phyloP scores from a whole-genome alignment of 257 asterid genomes.

The Solanum okadae region DNA sequence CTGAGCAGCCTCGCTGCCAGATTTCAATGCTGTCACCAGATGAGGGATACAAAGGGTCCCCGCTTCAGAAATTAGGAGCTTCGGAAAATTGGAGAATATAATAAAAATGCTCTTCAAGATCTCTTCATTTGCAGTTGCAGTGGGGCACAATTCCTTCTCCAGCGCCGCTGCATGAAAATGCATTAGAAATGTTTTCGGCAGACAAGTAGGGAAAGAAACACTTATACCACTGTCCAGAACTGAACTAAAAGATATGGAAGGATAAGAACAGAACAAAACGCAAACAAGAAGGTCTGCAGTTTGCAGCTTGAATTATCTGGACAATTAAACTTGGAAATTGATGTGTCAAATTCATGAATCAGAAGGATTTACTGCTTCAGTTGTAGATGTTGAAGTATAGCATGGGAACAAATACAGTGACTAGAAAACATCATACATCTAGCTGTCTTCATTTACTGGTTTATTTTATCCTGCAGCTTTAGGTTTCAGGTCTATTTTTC shows the following conservation, averaged over 20 bases:
- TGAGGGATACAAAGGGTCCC: slow-evolving; percentile 68
- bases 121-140: slow-evolving; percentile 54
- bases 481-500: not conserved
- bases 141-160: slow-evolving; percentile 58
- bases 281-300: not conserved
- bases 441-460: not conserved
- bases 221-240: not conserved
- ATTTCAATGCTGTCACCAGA: slow-evolving; percentile 58
- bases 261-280: not conserved
- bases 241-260: not conserved
- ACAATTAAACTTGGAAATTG: not conserved
- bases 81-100: slow-evolving; percentile 61
- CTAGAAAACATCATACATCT: not conserved
- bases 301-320: not conserved
- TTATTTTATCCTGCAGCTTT: not conserved
- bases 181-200: not conserved
- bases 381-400: not conserved
- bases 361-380: not conserved
- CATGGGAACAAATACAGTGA: not conserved
- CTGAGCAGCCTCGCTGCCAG: slow-evolving; percentile 64
- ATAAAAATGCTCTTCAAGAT: slow-evolving; percentile 55
- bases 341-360: not conserved
- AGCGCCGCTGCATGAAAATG: slow-evolving; percentile 57
- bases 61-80: slow-evolving; percentile 67
- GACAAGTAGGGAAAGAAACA: not conserved